Percentiles rank a stretch among this genome's conserved stretches.
Evolutionary conservation across 306 rosid genomes (phyloP).

Genomic region (Acacia confusa): DNA sequence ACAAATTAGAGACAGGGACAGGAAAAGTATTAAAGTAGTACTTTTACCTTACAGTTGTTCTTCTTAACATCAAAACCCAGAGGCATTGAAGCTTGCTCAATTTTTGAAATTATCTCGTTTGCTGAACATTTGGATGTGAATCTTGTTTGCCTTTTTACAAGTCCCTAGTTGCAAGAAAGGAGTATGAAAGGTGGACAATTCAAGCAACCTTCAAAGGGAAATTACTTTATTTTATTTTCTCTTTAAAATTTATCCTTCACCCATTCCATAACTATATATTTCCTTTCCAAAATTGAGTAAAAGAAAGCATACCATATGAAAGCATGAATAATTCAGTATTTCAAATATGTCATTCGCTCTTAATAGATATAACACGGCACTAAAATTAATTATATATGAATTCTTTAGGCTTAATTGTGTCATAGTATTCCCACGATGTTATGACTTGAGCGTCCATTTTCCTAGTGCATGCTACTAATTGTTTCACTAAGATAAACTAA

Average conservation of each 20-base stretch:
- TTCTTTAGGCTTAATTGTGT: neutral
- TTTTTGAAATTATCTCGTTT: constrained; percentile 80
- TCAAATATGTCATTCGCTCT: neutral
- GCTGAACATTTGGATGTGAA: constrained; percentile 89
- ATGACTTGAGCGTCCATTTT: neutral
- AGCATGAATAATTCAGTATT: neutral
- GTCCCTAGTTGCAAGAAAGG: constrained; percentile 59
- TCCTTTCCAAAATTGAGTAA: neutral
- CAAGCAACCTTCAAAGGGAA: neutral
- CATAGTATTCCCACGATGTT: neutral
- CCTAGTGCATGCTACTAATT: neutral
- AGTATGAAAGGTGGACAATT: neutral
- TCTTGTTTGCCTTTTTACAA: constrained; percentile 80
- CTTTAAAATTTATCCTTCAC: neutral
- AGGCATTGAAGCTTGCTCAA: constrained; percentile 77
- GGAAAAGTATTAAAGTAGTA: constrained; percentile 13
- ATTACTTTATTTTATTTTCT: neutral
- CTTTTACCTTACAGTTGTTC: constrained; percentile 75
- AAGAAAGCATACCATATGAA: neutral
- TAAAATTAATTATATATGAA: neutral
- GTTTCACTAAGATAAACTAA: constrained; percentile 21
- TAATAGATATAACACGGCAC: neutral
- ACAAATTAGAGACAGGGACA: constrained; percentile 6
- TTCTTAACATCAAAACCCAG: constrained; percentile 91
- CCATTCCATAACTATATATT: constrained; percentile 8